These are phyloP conservation scores for Serendipita sp. DNA, from an alignment of 768 basidiomycete genomes.

Conservation along the genomic window DNA sequence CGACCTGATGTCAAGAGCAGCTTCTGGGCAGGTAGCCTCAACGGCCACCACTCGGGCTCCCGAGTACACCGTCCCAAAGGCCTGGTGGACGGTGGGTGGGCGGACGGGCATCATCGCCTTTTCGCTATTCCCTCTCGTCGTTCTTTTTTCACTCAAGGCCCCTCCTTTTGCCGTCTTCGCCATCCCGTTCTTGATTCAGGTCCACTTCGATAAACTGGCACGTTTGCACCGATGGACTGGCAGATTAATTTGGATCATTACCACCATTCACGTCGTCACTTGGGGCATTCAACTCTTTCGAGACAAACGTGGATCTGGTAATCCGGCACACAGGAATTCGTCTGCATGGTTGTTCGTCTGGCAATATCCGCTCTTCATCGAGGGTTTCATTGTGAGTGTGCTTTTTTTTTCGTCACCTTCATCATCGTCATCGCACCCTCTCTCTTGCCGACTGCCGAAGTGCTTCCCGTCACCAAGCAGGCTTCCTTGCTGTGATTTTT, in stretches of 20 bases:
- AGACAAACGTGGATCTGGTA: constrained; percentile 33
- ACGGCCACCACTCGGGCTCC: constrained; percentile 28
- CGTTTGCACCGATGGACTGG: constrained; percentile 60
- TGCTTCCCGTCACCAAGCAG: background rate
- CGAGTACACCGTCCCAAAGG: constrained; percentile 46
- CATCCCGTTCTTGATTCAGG: constrained; percentile 39
- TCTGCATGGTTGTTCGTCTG: constrained; percentile 33
- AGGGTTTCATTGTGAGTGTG: constrained; percentile 35
- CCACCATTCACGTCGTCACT: constrained; percentile 40
- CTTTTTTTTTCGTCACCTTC: constrained; percentile 5
- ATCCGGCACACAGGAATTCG: constrained; percentile 8
- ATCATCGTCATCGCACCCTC: background rate
- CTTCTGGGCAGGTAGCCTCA: constrained; percentile 16
- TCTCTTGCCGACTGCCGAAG: background rate
- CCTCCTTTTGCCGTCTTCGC: constrained; percentile 61
- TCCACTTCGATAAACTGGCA: constrained; percentile 64
- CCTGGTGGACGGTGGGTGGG: constrained; percentile 56
- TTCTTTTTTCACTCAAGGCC: constrained; percentile 55
- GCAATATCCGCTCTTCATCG: constrained; percentile 45
- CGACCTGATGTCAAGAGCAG: constrained; percentile 14
- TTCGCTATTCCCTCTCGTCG: constrained; percentile 51
- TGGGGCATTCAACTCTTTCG: constrained; percentile 53
- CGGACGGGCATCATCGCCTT: constrained; percentile 58
- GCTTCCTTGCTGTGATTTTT: too few species aligned
- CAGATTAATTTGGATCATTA: constrained; percentile 50